Conservation (phyloP, 306 rosid genomes). For the Oemleria cerasiformis region DNA sequence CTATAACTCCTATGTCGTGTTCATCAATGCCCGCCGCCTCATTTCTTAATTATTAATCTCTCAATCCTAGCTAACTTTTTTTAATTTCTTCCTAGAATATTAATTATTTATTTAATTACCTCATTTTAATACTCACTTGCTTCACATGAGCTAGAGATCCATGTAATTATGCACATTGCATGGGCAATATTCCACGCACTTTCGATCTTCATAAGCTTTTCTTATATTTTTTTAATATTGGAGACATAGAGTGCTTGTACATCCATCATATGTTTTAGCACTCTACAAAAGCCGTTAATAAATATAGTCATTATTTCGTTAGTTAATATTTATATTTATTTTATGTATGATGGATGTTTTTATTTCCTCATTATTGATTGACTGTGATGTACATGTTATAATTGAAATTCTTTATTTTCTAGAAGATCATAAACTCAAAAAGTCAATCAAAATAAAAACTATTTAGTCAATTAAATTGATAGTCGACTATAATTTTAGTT, state of each 20-base stretch:
- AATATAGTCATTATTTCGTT: too few relatives aligned
- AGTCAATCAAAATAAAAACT: too few relatives aligned
- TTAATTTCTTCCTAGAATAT: neutral
- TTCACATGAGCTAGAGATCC: neutral
- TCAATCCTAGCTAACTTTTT: neutral
- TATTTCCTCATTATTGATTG: too few relatives aligned
- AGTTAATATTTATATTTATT: too few relatives aligned
- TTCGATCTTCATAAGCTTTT: neutral
- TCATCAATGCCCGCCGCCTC: constrained; percentile 36
- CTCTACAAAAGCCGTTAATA: too few relatives aligned
- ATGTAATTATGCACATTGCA: constrained; percentile 2
- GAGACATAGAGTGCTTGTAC: too few relatives aligned
- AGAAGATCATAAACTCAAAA: neutral
- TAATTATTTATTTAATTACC: neutral
- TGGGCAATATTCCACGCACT: constrained; percentile 9
- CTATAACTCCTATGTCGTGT: constrained; percentile 25
- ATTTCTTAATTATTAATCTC: neutral
- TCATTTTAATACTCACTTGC: neutral
- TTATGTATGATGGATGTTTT: too few relatives aligned
- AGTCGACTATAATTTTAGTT: too few relatives aligned
- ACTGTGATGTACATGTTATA: too few relatives aligned
- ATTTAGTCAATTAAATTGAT: too few relatives aligned
- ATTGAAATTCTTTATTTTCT: neutral
- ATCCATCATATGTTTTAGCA: too few relatives aligned
- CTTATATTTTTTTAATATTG: too few relatives aligned